These are phyloP conservation scores for Aspergillus funiculosus DNA, from an alignment of 495 filamentous ascomycete genomes.

Conservation along the genomic window DNA sequence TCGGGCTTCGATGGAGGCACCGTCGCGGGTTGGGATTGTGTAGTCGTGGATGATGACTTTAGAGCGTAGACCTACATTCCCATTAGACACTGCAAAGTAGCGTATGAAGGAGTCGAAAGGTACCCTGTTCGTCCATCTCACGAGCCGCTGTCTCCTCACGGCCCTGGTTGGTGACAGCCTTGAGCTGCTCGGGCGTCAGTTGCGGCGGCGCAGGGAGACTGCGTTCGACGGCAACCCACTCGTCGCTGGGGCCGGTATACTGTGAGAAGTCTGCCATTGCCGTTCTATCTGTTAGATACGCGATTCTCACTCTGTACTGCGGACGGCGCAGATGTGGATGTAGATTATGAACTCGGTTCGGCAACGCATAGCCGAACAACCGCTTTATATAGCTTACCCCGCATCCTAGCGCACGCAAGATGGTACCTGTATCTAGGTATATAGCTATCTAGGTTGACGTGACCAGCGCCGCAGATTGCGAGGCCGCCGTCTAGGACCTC, in stretches of 20 bases:
- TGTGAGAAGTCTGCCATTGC: constrained; percentile 38
- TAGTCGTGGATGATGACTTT: constrained; percentile 29
- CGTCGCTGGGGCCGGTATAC: constrained; percentile 34
- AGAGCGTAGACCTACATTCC: constrained; percentile 14
- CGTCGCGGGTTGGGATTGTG: constrained; percentile 37
- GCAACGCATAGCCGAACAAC: too few species aligned
- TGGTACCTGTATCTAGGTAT: too few species aligned
- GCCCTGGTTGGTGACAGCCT: constrained; percentile 23
- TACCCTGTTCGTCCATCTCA: constrained; percentile 27
- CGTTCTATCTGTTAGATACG: neutral
- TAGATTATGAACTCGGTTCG: too few species aligned
- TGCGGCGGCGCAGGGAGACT: constrained; percentile 21
- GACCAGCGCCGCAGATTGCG: constrained; percentile 43
- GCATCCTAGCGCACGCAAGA: too few species aligned
- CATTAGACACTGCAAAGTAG: neutral
- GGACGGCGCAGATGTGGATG: too few species aligned
- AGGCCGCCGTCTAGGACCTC: constrained; percentile 36
- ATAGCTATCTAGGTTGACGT: constrained; percentile 45
- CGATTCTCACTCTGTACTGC: too few species aligned
- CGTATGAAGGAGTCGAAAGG: neutral
- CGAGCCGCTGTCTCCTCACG: constrained; percentile 32
- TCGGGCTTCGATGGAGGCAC: constrained; percentile 34
- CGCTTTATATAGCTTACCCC: too few species aligned
- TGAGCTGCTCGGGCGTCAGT: constrained; percentile 24
- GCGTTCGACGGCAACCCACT: constrained; percentile 37